A percentile compares a stretch with the other conserved stretches of the same genome.
phyloP scores from a whole-genome alignment of 257 asterid species.

The Jacaranda mimosifolia region DNA sequence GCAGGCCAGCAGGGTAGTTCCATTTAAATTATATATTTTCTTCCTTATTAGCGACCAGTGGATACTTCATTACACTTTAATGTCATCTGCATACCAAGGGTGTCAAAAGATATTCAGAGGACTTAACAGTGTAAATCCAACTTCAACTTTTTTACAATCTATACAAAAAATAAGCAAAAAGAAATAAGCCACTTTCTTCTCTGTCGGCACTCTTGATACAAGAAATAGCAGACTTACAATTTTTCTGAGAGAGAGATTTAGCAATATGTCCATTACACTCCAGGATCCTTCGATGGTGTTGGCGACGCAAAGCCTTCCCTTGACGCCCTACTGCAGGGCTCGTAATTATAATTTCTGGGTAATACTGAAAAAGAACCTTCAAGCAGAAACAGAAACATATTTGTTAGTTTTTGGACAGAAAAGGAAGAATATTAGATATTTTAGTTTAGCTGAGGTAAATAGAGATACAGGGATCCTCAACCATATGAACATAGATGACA shows the following conservation, averaged over 20 bases:
- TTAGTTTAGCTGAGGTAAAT: constrained; percentile 1
- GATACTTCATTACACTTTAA: constrained; percentile 11
- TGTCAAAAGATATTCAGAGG: not conserved
- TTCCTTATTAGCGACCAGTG: not conserved
- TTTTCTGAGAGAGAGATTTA: constrained; percentile 38
- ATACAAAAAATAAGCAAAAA: constrained; percentile 17
- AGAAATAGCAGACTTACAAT: constrained; percentile 25
- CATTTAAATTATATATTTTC: not conserved
- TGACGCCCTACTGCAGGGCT: constrained; percentile 88
- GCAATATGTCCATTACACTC: constrained; percentile 54
- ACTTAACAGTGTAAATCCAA: constrained; percentile 11
- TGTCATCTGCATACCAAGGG: constrained; percentile 5
- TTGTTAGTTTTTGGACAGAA: constrained; percentile 15
- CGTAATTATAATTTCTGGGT: constrained; percentile 61
- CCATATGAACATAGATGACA: not conserved
- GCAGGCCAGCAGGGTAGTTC: not conserved
- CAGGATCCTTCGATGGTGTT: constrained; percentile 66
- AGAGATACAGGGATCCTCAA: constrained; percentile 13
- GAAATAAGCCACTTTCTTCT: constrained; percentile 25
- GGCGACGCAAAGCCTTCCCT: constrained; percentile 96
- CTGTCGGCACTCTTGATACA: constrained; percentile 23
- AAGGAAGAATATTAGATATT: not conserved
- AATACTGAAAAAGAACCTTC: constrained; percentile 75
- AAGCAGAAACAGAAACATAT: constrained; percentile 38
- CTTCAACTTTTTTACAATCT: not conserved